Base-by-base conservation (phyloP, 2,329 filamentous ascomycete species). In the Aciculosporium take region DNA sequence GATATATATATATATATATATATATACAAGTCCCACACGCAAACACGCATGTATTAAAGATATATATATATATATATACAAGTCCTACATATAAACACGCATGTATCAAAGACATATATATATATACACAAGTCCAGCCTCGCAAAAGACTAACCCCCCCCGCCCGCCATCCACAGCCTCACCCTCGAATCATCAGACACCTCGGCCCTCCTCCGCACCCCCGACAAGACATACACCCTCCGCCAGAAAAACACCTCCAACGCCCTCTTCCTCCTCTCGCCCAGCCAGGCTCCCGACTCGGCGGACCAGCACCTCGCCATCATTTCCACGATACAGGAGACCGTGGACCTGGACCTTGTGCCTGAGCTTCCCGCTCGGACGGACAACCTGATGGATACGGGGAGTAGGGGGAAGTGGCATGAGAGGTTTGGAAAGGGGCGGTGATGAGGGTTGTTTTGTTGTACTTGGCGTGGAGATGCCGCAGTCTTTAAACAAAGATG, bases 181-280 rank as follows among this genome's bases (percentile, higher is more conserved):
- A 68, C 59, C 13, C 59, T 74, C 35, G 64, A 68, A 47, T 65
- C 68, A 10, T 70, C 71, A 17, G 61, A 68, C 18, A 58, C 65
- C 1, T 55, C 57, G 2, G 74, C 74, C 21, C 54, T 77, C 32
- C 65, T 80, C 41, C 68, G 62, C 49, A 66, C 68, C 1, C 66
- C 65, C 3, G 56, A 62, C 40, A 69, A 67, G 49, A 70, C 67
- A 13, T 81, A 77, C 58, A 66, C 66, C 5, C 64, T 81, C 36
- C 72, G 72, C 24, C 76, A 80, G 52, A 80, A 80, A 55, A 80
- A 79, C 55, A 79, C 76, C 0, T 81, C 76, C 35, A 81, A 81
- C 53, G 70, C 72, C n/a, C 64, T 81, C 36, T 71, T 79, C 50
- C 55, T 81, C 3, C 61, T 80, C 25, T 54, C 60, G 21, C 59